phyloP scores from a whole-genome alignment of 106 monocot species.

The Posidonia australis region DNA sequence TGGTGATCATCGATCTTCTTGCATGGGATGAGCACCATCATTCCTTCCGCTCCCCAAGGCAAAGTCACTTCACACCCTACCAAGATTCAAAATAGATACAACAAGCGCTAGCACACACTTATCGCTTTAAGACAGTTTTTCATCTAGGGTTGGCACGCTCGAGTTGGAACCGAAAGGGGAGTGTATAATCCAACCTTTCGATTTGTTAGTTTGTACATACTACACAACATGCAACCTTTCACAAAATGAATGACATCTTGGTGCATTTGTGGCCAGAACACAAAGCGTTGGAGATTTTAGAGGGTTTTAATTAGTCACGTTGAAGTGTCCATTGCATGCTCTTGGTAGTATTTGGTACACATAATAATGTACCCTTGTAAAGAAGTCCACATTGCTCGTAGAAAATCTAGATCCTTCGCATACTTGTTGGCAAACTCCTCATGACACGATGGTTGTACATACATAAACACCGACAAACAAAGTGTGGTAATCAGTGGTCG shows the following conservation, averaged over 20 bases:
- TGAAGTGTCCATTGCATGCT: background rate
- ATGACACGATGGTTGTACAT: background rate
- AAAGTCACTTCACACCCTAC: too few species aligned
- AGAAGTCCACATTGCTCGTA: background rate
- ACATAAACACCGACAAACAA: background rate
- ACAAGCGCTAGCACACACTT: too few species aligned
- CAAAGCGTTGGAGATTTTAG: too few species aligned
- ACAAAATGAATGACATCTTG: background rate
- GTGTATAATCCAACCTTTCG: constrained; percentile 6
- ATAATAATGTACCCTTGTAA: background rate
- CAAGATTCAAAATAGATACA: too few species aligned
- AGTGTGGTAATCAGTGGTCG: background rate
- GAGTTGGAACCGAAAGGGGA: background rate
- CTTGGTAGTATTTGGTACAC: background rate
- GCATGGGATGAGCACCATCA: background rate
- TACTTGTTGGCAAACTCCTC: background rate
- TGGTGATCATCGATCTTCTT: background rate
- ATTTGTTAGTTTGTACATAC: background rate
- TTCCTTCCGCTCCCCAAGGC: too few species aligned
- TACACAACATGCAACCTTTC: background rate
- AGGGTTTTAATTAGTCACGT: background rate
- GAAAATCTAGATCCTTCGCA: background rate
- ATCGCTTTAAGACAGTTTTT: too few species aligned
- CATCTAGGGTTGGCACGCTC: background rate
- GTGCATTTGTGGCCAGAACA: too few species aligned